phyloP scores from a whole-genome alignment of 1,284 basidiomycete genomes.

The Tranzscheliella williamsii region DNA sequence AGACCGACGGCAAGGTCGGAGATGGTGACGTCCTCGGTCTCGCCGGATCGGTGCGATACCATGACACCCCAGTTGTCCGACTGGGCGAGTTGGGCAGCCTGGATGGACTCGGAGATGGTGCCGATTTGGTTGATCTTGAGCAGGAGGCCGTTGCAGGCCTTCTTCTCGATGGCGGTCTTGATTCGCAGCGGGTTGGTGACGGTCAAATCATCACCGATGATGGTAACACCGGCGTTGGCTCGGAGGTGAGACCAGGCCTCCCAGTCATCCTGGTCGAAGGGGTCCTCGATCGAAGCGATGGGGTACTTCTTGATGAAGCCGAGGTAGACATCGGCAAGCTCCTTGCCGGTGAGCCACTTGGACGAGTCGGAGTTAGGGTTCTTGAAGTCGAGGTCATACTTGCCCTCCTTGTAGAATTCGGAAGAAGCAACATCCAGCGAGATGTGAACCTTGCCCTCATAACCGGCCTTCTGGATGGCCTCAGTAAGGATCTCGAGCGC shows the following conservation, averaged over 20 bases:
- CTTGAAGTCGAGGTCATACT: constrained; percentile 99
- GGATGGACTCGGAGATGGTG: constrained; percentile 97
- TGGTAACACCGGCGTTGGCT: constrained; percentile 66
- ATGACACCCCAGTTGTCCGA: constrained; percentile 98
- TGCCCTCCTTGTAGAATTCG: constrained; percentile 99
- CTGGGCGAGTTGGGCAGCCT: constrained; percentile 93
- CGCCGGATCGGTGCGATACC: constrained; percentile 98
- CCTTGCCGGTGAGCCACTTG: constrained; percentile 87
- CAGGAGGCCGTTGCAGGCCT: constrained; percentile 97
- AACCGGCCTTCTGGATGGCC: constrained; percentile 96
- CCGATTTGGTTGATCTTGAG: constrained; percentile 96
- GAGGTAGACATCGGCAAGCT: constrained; percentile 93
- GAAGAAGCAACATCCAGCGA: constrained; percentile 98
- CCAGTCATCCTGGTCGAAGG: constrained; percentile 99
- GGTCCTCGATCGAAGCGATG: constrained; percentile 87
- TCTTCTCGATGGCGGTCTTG: constrained; percentile 99
- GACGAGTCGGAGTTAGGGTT: constrained; percentile 97
- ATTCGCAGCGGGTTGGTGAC: constrained; percentile 98
- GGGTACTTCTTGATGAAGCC: constrained; percentile 62
- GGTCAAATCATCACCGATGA: constrained; percentile 96
- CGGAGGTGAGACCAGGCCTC: constrained; percentile 94
- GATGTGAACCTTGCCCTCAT: constrained; percentile 98
- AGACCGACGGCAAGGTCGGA: constrained; percentile 95
- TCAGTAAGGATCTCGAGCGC: constrained; percentile 93
- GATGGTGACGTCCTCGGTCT: constrained; percentile 72